Evolutionary conservation across 225 moss, liverwort and hornwort species (phyloP).

Genomic region (Antitrichia curtipendula): DNA sequence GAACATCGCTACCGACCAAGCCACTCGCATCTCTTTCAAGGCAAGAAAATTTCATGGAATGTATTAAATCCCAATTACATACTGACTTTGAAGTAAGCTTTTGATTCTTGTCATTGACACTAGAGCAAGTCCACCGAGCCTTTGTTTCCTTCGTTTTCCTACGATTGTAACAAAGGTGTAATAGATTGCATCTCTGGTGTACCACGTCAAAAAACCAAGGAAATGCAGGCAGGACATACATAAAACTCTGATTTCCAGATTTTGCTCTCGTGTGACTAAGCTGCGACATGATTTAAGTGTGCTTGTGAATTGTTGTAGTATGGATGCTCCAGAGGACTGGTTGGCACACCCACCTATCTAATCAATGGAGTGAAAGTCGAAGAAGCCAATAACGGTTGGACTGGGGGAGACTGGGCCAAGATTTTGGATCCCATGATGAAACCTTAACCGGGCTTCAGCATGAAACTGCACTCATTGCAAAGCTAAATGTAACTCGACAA

Average conservation of each 20-base stretch:
- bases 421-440: slow-evolving; percentile 47
- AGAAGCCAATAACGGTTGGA: slow-evolving; percentile 58
- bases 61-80: neutral
- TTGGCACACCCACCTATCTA: slow-evolving; percentile 55
- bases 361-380: slow-evolving; percentile 43
- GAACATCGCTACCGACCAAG: slow-evolving; percentile 39
- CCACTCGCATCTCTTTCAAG: slow-evolving; percentile 71
- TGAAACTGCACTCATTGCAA: neutral
- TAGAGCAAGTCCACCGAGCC: neutral
- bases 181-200: neutral
- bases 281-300: neutral
- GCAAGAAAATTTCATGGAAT: slow-evolving; percentile 5
- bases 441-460: neutral
- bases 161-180: neutral
- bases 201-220: neutral
- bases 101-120: neutral
- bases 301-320: slow-evolving; percentile 35
- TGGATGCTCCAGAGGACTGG: slow-evolving; percentile 66
- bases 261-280: neutral
- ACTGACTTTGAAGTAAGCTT: neutral
- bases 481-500: neutral
- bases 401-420: slow-evolving; percentile 45
- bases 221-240: neutral
- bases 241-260: neutral
- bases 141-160: neutral